Evolutionary conservation across 2,329 filamentous ascomycete species (phyloP), one percentile per base, ranked within the genome.

Genomic region (Helicocarpus griseus): DNA sequence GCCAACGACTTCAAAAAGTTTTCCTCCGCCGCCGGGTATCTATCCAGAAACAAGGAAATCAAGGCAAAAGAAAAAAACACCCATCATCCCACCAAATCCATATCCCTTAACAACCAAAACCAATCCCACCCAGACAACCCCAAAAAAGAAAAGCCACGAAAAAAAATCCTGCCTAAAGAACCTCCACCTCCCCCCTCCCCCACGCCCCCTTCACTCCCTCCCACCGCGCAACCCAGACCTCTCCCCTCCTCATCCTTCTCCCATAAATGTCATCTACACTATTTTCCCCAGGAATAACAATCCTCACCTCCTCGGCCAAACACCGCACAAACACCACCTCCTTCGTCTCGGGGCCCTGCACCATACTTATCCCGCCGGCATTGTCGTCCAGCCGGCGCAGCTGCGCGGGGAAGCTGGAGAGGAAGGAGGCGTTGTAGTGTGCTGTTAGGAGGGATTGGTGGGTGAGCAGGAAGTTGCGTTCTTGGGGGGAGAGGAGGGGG

Each of bases 331-430:
- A 96, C 2, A 97, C 90, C 6, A 89, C 89, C 1, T 80, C 77
- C 54, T 93, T 86, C 45, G 82, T 71, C 65, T 97, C 93, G 0
- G 93, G 93, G 2, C 80, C 76, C 63, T 95, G 89, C 28, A 97
- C 81, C 93, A 98, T 98, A 71, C 81, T 89, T 52, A 91, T 84
- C 8, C 90, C 90, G 28, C 89, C 91, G 0, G 86, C 83, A 13
- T 86, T 87, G 71, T 98, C 93, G 69, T 97, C 94, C 50, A 98
- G 73, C 58, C 89, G 83, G 67, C 91, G 86, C 60, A 98, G 69
- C 43, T 81, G 76, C 13, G 80, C 72, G 0, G 93, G 93, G 61
- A 98, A 96, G 11, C 85, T 82, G 0, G 77, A 78, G 14, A 98
- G 77, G 63, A 98, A 98, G 1, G 87, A 91, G 1, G 84, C 79